phyloP scores from a whole-genome alignment of 768 basidiomycete species.

The Rhodosporidiobolus odoratus region DNA sequence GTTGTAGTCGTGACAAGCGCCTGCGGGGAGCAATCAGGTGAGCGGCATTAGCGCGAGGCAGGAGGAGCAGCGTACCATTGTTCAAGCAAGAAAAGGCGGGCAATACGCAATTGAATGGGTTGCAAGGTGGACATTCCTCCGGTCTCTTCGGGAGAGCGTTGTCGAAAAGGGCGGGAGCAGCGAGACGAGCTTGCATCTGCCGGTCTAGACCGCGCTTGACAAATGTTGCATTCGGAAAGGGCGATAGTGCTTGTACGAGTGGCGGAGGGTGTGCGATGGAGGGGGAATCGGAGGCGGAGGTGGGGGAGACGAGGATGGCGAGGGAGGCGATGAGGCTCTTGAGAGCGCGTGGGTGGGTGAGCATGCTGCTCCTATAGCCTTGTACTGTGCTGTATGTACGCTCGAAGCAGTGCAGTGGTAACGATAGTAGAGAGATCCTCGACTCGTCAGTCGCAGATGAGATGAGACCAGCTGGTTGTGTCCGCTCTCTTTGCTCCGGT shows the following conservation, averaged over 20 bases:
- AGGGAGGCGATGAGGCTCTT: neutral
- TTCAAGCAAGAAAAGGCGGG: slow-evolving; percentile 89
- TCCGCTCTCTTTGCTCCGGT: too few relatives aligned
- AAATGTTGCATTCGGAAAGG: slow-evolving; percentile 15
- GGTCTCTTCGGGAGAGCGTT: slow-evolving; percentile 1
- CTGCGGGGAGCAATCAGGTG: slow-evolving; percentile 44
- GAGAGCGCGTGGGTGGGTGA: neutral
- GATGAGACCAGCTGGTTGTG: too few relatives aligned
- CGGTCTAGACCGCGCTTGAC: too few relatives aligned
- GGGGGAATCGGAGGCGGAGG: neutral
- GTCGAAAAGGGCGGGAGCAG: slow-evolving; percentile 5
- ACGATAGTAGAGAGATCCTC: too few relatives aligned
- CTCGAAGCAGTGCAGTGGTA: neutral
- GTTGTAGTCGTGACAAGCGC: slow-evolving; percentile 80
- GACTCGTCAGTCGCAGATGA: too few relatives aligned
- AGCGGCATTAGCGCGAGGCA: neutral
- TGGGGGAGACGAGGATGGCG: neutral
- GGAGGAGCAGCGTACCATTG: slow-evolving; percentile 27
- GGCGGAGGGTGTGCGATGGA: neutral
- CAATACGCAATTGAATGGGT: slow-evolving; percentile 86
- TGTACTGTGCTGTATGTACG: neutral
- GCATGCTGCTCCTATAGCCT: neutral
- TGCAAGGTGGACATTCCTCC: slow-evolving; percentile 38
- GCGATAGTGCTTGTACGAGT: slow-evolving; percentile 19
- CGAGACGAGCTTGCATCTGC: neutral